phyloP scores from a whole-genome alignment of 257 asterid species.

The Solanum okadae region DNA sequence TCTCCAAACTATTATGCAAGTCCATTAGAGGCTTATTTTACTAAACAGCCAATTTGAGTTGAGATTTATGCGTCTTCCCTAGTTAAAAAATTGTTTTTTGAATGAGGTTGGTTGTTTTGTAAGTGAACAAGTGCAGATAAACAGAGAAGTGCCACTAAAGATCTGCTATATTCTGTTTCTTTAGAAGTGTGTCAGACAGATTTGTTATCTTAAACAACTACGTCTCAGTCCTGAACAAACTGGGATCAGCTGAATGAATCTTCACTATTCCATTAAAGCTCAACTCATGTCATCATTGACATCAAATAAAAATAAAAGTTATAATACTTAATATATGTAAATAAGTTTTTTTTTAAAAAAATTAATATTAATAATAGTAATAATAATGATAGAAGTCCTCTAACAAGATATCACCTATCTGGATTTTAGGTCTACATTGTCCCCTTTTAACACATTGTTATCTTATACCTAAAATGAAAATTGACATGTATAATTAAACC shows the following conservation, averaged over 20 bases:
- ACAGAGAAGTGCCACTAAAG: neutral
- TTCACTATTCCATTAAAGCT: neutral
- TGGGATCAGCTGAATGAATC: neutral
- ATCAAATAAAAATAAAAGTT: neutral
- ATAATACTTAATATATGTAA: neutral
- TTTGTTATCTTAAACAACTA: neutral
- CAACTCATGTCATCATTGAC: neutral
- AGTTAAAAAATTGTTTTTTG: neutral
- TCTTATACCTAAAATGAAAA: neutral
- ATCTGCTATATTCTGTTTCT: neutral
- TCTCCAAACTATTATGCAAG: neutral
- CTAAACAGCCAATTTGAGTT: neutral
- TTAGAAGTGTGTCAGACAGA: neutral
- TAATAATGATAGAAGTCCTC: neutral
- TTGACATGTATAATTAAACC: neutral
- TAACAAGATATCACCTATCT: neutral
- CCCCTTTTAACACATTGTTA: neutral
- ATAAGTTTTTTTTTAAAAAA: neutral
- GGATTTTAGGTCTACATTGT: neutral
- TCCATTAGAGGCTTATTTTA: neutral
- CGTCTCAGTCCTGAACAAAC: neutral
- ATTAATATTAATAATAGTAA: neutral
- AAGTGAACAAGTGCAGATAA: neutral
- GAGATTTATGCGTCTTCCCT: neutral
- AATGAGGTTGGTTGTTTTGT: neutral